phyloP scores from a whole-genome alignment of 2,329 filamentous ascomycete genomes.

The Pseudogymnoascus sp. region DNA sequence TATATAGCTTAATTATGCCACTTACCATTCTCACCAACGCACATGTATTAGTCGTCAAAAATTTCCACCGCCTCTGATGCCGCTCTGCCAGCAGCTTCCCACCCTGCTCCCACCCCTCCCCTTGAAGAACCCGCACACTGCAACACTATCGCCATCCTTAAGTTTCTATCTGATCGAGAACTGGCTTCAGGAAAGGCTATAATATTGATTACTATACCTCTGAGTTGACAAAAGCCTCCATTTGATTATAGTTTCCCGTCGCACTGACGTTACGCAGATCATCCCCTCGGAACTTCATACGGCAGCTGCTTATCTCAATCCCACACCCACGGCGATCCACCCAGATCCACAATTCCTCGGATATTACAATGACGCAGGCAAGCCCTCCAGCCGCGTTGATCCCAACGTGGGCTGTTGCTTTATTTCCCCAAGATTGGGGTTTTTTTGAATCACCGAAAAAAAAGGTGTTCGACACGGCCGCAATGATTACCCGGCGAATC shows the following conservation, averaged over 20 bases:
- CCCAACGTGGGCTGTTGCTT: not conserved
- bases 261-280: not conserved
- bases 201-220: not conserved
- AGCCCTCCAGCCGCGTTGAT: not conserved
- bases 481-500: not conserved
- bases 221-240: too few relatives aligned
- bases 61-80: too few relatives aligned
- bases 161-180: too few relatives aligned
- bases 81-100: too few relatives aligned
- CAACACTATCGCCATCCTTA: too few relatives aligned
- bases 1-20: too few relatives aligned
- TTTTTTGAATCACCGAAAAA: not conserved
- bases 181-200: not conserved
- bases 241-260: not conserved
- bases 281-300: not conserved
- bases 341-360: not conserved
- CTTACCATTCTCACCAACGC: too few relatives aligned
- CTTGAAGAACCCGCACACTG: too few relatives aligned
- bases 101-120: too few relatives aligned
- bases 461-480: not conserved
- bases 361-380: constrained; percentile 1
- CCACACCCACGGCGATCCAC: not conserved
- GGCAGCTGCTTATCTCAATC: not conserved
- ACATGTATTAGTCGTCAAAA: too few relatives aligned
- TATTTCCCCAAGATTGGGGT: not conserved